A percentile compares a stretch with the other conserved stretches of the same genome.
Conservation (phyloP, 2,329 filamentous ascomycete genomes). For the Sporothrix phasma region DNA sequence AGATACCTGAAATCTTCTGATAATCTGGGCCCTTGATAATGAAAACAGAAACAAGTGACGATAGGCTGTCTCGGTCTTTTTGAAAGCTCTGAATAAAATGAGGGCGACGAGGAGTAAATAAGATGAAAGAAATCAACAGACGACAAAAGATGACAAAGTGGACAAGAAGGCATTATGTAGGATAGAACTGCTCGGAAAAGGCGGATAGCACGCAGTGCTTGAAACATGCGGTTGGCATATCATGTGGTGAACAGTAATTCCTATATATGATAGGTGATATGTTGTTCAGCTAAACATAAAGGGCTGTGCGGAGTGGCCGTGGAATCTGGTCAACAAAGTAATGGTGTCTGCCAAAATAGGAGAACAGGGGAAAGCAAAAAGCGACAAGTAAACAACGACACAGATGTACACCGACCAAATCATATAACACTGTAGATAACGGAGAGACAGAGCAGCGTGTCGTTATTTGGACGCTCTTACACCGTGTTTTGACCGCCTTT, state of each 20-base stretch:
- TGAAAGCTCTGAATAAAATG: background rate
- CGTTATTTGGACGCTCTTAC: background rate
- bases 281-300: background rate
- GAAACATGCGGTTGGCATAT: background rate
- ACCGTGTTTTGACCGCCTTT: background rate
- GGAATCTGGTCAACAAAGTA: background rate
- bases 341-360: background rate
- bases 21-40: too few species aligned
- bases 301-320: background rate
- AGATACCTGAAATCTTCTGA: too few species aligned
- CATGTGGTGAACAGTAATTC: background rate
- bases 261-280: background rate
- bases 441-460: background rate
- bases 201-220: background rate
- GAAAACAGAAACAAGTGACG: too few species aligned
- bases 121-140: background rate
- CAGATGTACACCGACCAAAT: background rate
- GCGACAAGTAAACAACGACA: background rate
- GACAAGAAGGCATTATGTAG: too few species aligned
- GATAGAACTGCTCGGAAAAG: too few species aligned
- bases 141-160: too few species aligned
- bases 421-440: background rate
- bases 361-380: background rate
- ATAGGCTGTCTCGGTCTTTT: too few species aligned
- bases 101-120: background rate